Conservation (phyloP, 345 rosid genomes). For the Ricinus communis region DNA sequence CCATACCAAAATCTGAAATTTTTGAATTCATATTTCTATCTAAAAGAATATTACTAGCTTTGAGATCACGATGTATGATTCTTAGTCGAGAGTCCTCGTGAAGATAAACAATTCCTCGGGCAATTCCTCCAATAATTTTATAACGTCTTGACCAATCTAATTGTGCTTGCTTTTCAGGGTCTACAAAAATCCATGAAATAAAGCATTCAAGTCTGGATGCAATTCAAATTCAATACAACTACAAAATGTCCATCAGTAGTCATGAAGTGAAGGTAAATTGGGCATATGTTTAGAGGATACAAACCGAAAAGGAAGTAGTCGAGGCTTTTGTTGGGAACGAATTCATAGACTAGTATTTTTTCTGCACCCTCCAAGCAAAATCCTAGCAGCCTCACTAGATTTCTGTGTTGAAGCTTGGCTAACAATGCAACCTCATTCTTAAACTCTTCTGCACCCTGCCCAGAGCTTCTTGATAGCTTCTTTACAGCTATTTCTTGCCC, state of each 20-base stretch:
- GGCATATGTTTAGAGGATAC: background rate
- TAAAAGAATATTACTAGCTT: conserved; percentile 25
- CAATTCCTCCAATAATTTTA: conserved; percentile 24
- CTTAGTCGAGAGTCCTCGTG: conserved; percentile 23
- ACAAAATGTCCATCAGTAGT: background rate
- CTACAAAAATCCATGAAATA: conserved; percentile 1
- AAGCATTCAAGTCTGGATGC: background rate
- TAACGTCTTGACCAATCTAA: conserved; percentile 23
- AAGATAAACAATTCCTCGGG: conserved; percentile 28
- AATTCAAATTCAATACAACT: no score
- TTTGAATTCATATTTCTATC: conserved; percentile 25
- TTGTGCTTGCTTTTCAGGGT: conserved; percentile 7
- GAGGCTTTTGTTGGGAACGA: conserved; percentile 48
- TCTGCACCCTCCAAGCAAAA: conserved; percentile 46
- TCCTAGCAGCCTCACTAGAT: conserved; percentile 45
- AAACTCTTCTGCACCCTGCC: conserved; percentile 47
- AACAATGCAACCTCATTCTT: conserved; percentile 47
- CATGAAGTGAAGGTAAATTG: background rate
- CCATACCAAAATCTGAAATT: conserved; percentile 31
- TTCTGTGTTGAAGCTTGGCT: conserved; percentile 50
- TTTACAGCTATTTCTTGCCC: conserved; percentile 49
- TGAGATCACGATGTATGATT: conserved; percentile 28
- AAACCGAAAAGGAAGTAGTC: conserved; percentile 38
- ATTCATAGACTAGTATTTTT: conserved; percentile 52
- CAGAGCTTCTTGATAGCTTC: conserved; percentile 39